Conservation (phyloP, 2,329 filamentous ascomycete genomes). For the Neobulgaria alba region DNA sequence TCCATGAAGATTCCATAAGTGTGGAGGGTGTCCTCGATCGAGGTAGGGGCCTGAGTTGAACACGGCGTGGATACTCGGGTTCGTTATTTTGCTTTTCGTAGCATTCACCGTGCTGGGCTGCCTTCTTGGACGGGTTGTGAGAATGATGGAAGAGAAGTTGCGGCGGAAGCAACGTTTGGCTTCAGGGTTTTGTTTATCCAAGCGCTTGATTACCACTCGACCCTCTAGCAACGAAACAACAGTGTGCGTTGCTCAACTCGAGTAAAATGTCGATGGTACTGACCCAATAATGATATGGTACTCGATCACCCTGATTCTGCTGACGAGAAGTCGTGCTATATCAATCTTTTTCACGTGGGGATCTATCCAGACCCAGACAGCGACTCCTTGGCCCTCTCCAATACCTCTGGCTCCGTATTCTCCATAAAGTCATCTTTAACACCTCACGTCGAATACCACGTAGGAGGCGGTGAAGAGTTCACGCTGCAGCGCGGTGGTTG, state of each 20-base stretch:
- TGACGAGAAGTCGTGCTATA: neutral
- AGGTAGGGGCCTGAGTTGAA: conserved; percentile 7
- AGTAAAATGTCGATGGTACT: neutral
- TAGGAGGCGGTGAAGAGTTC: conserved; percentile 4
- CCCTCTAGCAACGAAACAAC: neutral
- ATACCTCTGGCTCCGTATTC: neutral
- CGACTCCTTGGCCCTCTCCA: neutral
- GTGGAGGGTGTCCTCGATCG: conserved; percentile 4
- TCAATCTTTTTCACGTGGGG: neutral
- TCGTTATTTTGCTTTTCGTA: conserved; percentile 3
- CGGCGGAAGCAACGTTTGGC: too few relatives aligned
- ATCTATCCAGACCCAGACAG: neutral
- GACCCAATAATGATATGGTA: neutral
- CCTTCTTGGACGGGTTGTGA: conserved; percentile 1
- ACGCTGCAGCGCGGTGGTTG: conserved; percentile 5
- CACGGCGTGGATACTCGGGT: conserved; percentile 2
- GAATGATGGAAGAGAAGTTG: too few relatives aligned
- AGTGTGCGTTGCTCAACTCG: neutral
- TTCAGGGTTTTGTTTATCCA: too few relatives aligned
- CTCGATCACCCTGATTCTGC: neutral
- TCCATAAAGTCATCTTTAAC: conserved; percentile 2
- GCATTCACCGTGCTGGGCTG: conserved; percentile 2
- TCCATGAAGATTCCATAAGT: conserved; percentile 6
- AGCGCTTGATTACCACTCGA: too few relatives aligned
- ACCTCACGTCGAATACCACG: conserved; percentile 1